Percentiles rank a stretch among this genome's conserved stretches.
phyloP scores from a whole-genome alignment of 805 yeast species.

The Myxozyma monticola region DNA sequence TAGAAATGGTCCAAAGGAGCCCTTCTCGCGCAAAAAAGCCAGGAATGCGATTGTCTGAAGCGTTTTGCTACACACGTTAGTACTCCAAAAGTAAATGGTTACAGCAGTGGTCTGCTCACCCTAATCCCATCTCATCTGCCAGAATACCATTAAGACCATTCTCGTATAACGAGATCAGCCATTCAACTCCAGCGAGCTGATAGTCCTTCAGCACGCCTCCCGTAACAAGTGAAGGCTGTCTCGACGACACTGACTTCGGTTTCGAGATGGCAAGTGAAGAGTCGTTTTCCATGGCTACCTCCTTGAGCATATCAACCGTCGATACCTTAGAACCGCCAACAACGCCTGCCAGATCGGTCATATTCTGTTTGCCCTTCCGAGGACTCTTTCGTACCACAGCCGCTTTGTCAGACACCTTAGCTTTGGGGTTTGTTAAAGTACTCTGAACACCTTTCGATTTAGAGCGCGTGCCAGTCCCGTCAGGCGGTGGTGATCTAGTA shows the following conservation, averaged over 20 bases:
- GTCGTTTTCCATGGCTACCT: not conserved
- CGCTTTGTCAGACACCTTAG: not conserved
- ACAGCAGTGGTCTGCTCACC: constrained; percentile 38
- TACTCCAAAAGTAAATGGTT: not conserved
- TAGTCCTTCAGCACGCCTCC: constrained; percentile 73
- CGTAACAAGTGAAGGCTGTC: constrained; percentile 56
- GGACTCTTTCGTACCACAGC: not conserved
- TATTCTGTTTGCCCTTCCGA: not conserved
- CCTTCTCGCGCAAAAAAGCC: constrained; percentile 74
- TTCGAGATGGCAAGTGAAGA: not conserved
- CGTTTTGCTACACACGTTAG: constrained; percentile 52
- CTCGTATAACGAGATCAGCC: constrained; percentile 85
- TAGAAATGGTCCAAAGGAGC: constrained; percentile 73
- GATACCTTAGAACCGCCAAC: not conserved
- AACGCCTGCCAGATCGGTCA: not conserved
- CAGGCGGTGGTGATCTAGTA: not conserved
- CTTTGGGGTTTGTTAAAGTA: constrained; percentile 1
- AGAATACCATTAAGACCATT: constrained; percentile 93
- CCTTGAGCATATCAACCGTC: not conserved
- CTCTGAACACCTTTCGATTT: not conserved
- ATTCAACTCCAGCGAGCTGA: constrained; percentile 86
- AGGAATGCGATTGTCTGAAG: constrained; percentile 80
- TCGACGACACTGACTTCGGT: constrained; percentile 2
- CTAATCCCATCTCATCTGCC: constrained; percentile 98
- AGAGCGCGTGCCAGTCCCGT: not conserved